Evolutionary conservation across 768 basidiomycete species (phyloP), one percentile per base, ranked within the genome.

Genomic region (Trametes cingulata): DNA sequence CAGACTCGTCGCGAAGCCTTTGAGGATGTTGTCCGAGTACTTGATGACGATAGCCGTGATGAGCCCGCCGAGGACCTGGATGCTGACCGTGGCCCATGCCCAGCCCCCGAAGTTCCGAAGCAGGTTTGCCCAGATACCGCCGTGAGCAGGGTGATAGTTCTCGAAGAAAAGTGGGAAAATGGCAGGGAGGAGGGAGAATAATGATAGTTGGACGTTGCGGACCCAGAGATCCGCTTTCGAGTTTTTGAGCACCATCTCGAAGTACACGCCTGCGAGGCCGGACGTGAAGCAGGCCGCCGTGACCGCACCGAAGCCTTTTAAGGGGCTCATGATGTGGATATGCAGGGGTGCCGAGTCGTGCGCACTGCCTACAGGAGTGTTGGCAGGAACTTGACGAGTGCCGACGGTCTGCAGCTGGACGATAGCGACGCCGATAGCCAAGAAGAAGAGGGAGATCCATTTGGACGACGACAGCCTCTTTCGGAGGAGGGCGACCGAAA

Each of bases 21-120:
- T 96, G 69, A 93, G 79, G 67, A 92, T 93, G 72, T 97, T 98
- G 74, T 95, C 93, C 56, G 91, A 91, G 71, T 98, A 96, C 73
- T 95, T 93, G 82, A 98, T 98, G 59, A 98, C 97, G 29, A 98
- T 73, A 1, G 97, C 96, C 4, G 96, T 98, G 62, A 98, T 74
- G 45, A 98, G 79, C 0, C 97, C 96, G 27, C 97, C 97, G 59
- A 95, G 82, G 37, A 97, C 95, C 74, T 98, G 95, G 25, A 87
- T 87, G 22, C 77, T 71, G 25, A 99, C 95, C 1, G 95, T 96
- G 19, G 92, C 91, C 89, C 95, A 95, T 0, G 97, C 97, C 95
- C 95, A 99, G 2, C 77, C 76, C 19, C 91, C 93, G 72, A 98
- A 99, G 74, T 98, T 86, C 61, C 82, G 81, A 75, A 98, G 91